Percentiles rank a stretch among this genome's conserved stretches.
Evolutionary conservation across 805 yeast genomes (phyloP).

Genomic region (Metschnikowia bowlesiae): DNA sequence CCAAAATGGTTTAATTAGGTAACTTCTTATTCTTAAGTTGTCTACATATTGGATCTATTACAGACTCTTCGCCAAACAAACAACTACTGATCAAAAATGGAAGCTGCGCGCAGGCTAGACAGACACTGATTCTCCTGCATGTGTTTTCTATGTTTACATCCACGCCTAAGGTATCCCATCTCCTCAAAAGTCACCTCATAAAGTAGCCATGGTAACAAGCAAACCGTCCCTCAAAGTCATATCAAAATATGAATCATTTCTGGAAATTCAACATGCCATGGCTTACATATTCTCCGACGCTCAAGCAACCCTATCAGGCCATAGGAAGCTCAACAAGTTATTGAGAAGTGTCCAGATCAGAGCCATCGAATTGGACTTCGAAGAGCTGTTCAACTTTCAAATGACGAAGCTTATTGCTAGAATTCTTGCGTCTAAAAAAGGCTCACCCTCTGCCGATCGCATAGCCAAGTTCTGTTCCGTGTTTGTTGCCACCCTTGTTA

Average conservation of each 20-base stretch:
- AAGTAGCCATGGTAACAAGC: constrained; percentile 5
- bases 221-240: constrained; percentile 15
- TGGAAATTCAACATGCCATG: constrained; percentile 33
- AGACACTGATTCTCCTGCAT: background rate
- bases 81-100: too few species aligned
- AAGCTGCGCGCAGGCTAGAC: background rate
- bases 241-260: constrained; percentile 6
- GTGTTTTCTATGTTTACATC: background rate
- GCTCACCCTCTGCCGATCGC: constrained; percentile 70
- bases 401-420: constrained; percentile 63
- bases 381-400: constrained; percentile 54
- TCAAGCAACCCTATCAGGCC: constrained; percentile 69
- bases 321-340: constrained; percentile 65
- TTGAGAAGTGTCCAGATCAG: constrained; percentile 55
- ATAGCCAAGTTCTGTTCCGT: constrained; percentile 66
- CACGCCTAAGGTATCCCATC: background rate
- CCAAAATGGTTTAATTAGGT: too few species aligned
- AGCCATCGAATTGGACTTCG: constrained; percentile 48
- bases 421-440: constrained; percentile 61
- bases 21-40: too few species aligned
- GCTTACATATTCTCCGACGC: constrained; percentile 77
- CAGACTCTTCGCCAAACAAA: too few species aligned
- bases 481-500: constrained; percentile 47
- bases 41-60: too few species aligned
- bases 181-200: background rate